Percentiles rank a stretch among this genome's conserved stretches.
Evolutionary conservation across 208 protist genomes (phyloP).

Genomic region (Leptomonas seymouri): DNA sequence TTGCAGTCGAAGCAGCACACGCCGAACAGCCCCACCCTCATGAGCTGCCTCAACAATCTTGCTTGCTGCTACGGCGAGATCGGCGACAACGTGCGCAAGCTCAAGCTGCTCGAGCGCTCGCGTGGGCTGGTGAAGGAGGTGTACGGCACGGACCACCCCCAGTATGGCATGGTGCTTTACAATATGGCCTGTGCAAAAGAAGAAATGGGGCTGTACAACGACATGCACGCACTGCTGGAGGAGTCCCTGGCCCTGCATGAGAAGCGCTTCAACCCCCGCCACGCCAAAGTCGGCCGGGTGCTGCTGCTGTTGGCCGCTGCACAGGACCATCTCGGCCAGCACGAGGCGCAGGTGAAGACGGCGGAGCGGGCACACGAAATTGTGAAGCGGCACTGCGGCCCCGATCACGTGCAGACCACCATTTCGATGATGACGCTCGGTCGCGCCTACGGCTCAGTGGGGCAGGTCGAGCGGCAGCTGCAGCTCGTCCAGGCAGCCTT

Average conservation of each 20-base stretch:
- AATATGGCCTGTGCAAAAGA: constrained; percentile 85
- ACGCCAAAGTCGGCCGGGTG: constrained; percentile 82
- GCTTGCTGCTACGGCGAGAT: constrained; percentile 88
- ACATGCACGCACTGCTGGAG: constrained; percentile 74
- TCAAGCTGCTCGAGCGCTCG: constrained; percentile 74
- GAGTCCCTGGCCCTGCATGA: constrained; percentile 73
- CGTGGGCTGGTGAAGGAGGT: constrained; percentile 54
- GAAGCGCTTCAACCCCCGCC: constrained; percentile 61
- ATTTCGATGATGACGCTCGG: constrained; percentile 74
- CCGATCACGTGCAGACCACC: constrained; percentile 79
- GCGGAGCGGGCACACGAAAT: constrained; percentile 74
- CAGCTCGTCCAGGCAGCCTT: constrained; percentile 64
- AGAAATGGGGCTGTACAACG: constrained; percentile 72
- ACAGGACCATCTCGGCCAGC: constrained; percentile 73
- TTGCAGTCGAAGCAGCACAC: constrained; percentile 44
- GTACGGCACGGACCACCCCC: constrained; percentile 81
- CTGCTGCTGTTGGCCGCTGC: constrained; percentile 74
- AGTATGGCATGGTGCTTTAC: constrained; percentile 88
- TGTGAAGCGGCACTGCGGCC: constrained; percentile 76
- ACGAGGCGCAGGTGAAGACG: constrained; percentile 53
- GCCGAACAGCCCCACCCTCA: constrained; percentile 61
- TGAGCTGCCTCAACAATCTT: constrained; percentile 88
- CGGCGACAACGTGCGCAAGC: constrained; percentile 72
- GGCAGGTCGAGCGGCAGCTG: constrained; percentile 54
- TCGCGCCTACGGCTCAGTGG: constrained; percentile 66